A percentile compares a stretch with the other conserved stretches of the same genome.
These are phyloP conservation scores for Rhododendron williamsianum DNA, from an alignment of 148 eudicot genomes.

Conservation along the genomic window DNA sequence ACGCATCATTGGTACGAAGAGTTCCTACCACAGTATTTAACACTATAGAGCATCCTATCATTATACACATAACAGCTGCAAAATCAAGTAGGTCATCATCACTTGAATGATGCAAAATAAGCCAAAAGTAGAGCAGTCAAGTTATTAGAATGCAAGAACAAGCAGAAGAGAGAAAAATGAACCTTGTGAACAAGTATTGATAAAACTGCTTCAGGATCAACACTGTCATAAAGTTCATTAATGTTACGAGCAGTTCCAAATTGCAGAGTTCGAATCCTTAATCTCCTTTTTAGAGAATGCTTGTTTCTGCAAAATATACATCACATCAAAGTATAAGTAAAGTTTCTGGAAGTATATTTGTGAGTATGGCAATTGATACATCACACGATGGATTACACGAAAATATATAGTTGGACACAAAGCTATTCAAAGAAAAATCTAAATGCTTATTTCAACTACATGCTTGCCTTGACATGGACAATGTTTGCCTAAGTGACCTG, in stretches of 20 bases:
- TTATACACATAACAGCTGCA: not conserved
- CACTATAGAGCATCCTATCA: not conserved
- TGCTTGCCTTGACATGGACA: not conserved
- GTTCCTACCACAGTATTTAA: not conserved
- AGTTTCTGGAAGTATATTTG: not conserved
- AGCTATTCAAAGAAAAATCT: not conserved
- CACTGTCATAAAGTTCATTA: constrained; percentile 90
- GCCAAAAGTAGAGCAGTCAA: not conserved
- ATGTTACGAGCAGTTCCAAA: constrained; percentile 74
- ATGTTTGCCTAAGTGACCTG: too few species aligned
- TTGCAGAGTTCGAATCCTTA: constrained; percentile 84
- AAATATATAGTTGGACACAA: not conserved
- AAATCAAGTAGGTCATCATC: not conserved
- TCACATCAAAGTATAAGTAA: constrained; percentile 2
- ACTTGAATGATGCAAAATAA: not conserved
- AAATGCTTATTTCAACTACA: not conserved
- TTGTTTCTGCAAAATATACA: constrained; percentile 56
- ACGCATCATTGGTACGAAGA: not conserved
- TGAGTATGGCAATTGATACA: not conserved
- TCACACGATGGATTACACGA: not conserved
- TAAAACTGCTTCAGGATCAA: constrained; percentile 91
- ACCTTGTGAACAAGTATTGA: constrained; percentile 97
- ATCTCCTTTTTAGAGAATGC: constrained; percentile 64
- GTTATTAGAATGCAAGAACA: not conserved
- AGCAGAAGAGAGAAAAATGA: constrained; percentile 2